A percentile compares a stretch with the other conserved stretches of the same genome.
These are phyloP conservation scores for Dillenia suffruticosa DNA, from an alignment of 164 flowering plant species.

Conservation along the genomic window DNA sequence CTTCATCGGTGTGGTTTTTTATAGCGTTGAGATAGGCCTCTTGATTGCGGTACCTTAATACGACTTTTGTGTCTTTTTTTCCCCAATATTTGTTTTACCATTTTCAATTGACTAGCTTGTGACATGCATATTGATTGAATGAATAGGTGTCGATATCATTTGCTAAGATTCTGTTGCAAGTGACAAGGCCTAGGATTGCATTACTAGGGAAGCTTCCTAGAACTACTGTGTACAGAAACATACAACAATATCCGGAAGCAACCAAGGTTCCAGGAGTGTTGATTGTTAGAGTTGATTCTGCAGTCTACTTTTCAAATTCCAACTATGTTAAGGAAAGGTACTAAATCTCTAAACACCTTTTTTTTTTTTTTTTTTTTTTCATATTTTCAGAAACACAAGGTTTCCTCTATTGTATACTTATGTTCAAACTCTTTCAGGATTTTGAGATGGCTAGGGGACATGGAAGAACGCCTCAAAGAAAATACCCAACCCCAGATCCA, in stretches of 20 bases:
- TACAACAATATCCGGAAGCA: conserved; percentile 74
- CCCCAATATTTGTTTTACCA: background rate
- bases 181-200: conserved; percentile 77
- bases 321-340: conserved; percentile 82
- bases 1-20: conserved; percentile 78
- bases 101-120: no score
- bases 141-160: conserved; percentile 70
- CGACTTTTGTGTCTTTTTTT: background rate
- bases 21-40: conserved; percentile 82
- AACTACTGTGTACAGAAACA: conserved; percentile 62
- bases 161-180: conserved; percentile 77
- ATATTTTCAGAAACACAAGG: background rate
- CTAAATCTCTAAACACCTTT: background rate
- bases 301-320: conserved; percentile 84
- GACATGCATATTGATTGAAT: no score
- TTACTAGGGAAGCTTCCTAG: conserved; percentile 67
- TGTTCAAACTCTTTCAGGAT: conserved; percentile 40
- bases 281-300: conserved; percentile 75
- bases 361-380: no score
- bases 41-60: conserved; percentile 57
- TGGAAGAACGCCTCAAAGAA: conserved; percentile 47
- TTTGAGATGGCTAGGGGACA: conserved; percentile 67
- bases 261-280: conserved; percentile 53
- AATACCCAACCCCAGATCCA: conserved; percentile 32
- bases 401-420: background rate